Base-by-base conservation (phyloP, 176 grass and related monocot genomes). In the Raddia guianensis region DNA sequence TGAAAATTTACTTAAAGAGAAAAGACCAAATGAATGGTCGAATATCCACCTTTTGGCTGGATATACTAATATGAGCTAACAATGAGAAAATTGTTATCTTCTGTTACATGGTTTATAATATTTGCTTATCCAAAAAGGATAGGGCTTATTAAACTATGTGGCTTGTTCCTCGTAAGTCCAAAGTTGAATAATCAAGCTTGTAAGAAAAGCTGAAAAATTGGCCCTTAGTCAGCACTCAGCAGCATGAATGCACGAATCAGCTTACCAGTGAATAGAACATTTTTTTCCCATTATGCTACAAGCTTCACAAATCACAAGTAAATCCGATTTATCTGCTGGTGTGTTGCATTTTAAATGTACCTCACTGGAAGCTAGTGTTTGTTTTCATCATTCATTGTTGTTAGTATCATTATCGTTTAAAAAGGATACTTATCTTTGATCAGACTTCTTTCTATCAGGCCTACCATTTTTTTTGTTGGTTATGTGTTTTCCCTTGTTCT, bases 371-470 rank as follows among this genome's bases (percentile, higher is more conserved):
- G 32, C 7, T 21, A 34, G 16, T 75, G 63, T 49, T 80, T 70
- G 27, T 73, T 88, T 79, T 62, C 42, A 85, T 45, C 9, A 75
- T 84, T 75, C 47, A 3, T 7, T 74, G n/a, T 61, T 14, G 45
- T 53, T 80, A 61, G 11, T 74, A 47, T 68, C 4, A 18, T 84
- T 51, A 21, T n/a, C n/a, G 12, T 46, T 73, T 18, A 42, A 20
- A 35, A 70, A 62, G 13, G 6, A 14, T 61, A 32, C 8, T 18
- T 43, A n/a, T 21, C 58, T 61, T 85, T 16, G 83, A 46, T 15
- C 67, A 7, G 11, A 59, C 9, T 46, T 84, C 42, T 78, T 45
- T 80, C 56, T 56, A 21, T 59, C 64, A 77, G 44, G 59, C 19
- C 35, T 59, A 18, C 13, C 51, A 12, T 83, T 78, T 82, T 32